These are phyloP conservation scores for Lachancea fermentati DNA, from an alignment of 805 yeast species.

Conservation along the genomic window DNA sequence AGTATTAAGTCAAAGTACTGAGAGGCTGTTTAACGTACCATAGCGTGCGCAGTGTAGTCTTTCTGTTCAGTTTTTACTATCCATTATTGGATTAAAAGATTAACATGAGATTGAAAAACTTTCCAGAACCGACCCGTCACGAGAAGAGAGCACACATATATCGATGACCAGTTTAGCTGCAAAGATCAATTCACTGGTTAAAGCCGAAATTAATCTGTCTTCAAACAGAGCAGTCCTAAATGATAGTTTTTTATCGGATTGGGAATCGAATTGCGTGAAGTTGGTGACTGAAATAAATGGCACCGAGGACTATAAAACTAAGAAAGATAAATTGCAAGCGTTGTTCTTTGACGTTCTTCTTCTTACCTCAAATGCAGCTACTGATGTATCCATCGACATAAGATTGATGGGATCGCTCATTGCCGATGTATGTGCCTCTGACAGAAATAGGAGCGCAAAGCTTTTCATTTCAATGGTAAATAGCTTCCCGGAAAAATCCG, in stretches of 20 bases:
- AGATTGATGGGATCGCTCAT: conserved; percentile 1
- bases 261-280: conserved; percentile 12
- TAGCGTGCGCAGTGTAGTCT: conserved; percentile 1
- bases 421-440: conserved; percentile 2
- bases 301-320: conserved; percentile 14
- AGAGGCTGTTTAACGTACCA: neutral
- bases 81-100: no score
- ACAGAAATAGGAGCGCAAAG: conserved; percentile 5
- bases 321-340: conserved; percentile 7
- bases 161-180: conserved; percentile 7
- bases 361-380: neutral
- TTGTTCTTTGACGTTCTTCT: conserved; percentile 6
- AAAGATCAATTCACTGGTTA: conserved; percentile 16
- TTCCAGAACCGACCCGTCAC: neutral
- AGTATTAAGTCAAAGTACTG: neutral
- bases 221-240: conserved; percentile 11
- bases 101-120: neutral
- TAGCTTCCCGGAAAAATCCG: conserved; percentile 9
- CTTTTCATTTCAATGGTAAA: conserved; percentile 8
- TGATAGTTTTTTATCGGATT: conserved; percentile 12
- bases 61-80: no score
- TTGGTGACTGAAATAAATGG: conserved; percentile 12
- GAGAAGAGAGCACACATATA: neutral
- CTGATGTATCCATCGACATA: neutral
- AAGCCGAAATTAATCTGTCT: conserved; percentile 1